Percentiles rank a stretch among this genome's conserved stretches.
phyloP scores from a whole-genome alignment of 1,139 yeast genomes.

The Saccharomycopsis phalli region DNA sequence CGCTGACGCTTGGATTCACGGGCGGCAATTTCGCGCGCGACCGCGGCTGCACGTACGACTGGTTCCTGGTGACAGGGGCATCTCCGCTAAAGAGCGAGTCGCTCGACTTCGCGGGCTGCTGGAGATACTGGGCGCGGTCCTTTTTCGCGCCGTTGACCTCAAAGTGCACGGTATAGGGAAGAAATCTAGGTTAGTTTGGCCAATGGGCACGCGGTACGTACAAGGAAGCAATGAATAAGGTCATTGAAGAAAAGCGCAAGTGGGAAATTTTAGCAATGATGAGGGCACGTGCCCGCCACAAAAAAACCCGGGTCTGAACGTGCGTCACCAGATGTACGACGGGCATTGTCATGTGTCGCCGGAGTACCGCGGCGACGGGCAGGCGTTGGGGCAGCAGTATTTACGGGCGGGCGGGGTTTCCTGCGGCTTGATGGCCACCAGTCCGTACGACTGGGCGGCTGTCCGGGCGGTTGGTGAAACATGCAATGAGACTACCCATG shows the following conservation, averaged over 20 bases:
- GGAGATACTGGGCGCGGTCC: neutral
- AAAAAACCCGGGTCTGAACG: too few relatives aligned
- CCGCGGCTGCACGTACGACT: conserved; percentile 22
- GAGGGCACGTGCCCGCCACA: too few relatives aligned
- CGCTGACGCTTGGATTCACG: conserved; percentile 11
- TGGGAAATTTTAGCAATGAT: neutral
- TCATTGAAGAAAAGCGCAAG: conserved; percentile 31
- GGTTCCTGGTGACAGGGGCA: conserved; percentile 15
- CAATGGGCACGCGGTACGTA: conserved; percentile 30
- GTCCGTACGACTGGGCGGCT: conserved; percentile 28
- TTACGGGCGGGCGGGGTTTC: too few relatives aligned
- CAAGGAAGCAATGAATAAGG: conserved; percentile 54
- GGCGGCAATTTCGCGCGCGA: conserved; percentile 20
- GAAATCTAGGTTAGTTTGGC: conserved; percentile 35
- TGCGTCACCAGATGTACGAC: conserved; percentile 37
- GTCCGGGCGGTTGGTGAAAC: conserved; percentile 24
- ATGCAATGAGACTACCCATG: conserved; percentile 22
- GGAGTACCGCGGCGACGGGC: conserved; percentile 4
- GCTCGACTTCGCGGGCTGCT: neutral
- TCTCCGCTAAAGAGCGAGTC: conserved; percentile 22
- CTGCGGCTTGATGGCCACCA: conserved; percentile 34
- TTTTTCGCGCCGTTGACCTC: conserved; percentile 34
- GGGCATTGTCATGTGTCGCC: conserved; percentile 57
- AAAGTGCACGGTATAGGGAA: conserved; percentile 67
- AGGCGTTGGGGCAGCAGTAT: conserved; percentile 15